Percentiles rank a stretch among this genome's conserved stretches.
phyloP scores from a whole-genome alignment of 2,329 filamentous ascomycete species.

The Aspergillus chevalieri region DNA sequence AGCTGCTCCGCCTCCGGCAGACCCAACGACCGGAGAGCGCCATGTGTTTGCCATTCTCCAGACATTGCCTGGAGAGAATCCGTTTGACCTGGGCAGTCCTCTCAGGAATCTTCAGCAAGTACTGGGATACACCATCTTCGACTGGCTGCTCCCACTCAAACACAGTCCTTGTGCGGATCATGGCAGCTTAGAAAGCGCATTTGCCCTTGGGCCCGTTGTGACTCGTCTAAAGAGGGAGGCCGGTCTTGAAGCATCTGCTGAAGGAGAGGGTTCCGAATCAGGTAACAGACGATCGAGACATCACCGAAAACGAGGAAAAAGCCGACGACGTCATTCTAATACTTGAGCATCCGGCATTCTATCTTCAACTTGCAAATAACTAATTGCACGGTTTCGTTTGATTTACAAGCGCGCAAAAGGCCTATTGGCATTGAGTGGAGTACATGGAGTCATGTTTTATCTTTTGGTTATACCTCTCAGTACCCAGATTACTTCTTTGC shows the following conservation, averaged over 20 bases:
- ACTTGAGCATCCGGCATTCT: not conserved
- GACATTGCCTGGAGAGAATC: conserved; percentile 69
- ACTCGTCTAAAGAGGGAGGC: conserved; percentile 47
- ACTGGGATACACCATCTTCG: conserved; percentile 64
- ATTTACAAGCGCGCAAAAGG: no score
- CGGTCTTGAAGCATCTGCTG: conserved; percentile 23
- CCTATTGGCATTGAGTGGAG: no score
- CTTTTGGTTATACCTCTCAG: no score
- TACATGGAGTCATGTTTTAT: no score
- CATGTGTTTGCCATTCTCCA: conserved; percentile 74
- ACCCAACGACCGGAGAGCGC: conserved; percentile 41
- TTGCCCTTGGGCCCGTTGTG: conserved; percentile 59
- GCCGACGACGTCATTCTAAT: conserved; percentile 2
- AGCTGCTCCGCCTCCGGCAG: conserved; percentile 11
- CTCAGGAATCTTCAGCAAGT: conserved; percentile 69
- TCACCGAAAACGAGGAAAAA: conserved; percentile 11
- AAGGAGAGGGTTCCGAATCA: conserved; percentile 1
- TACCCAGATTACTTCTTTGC: no score
- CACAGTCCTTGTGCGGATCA: conserved; percentile 69
- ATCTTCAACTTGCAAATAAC: no score
- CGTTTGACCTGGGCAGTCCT: conserved; percentile 67
- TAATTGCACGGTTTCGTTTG: no score
- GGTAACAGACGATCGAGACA: conserved; percentile 3
- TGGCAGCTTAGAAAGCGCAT: conserved; percentile 60
- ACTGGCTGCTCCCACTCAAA: conserved; percentile 76